These are phyloP conservation scores for Colletotrichum gloeosporioides DNA, from an alignment of 2,329 filamentous ascomycete genomes.

Conservation along the genomic window DNA sequence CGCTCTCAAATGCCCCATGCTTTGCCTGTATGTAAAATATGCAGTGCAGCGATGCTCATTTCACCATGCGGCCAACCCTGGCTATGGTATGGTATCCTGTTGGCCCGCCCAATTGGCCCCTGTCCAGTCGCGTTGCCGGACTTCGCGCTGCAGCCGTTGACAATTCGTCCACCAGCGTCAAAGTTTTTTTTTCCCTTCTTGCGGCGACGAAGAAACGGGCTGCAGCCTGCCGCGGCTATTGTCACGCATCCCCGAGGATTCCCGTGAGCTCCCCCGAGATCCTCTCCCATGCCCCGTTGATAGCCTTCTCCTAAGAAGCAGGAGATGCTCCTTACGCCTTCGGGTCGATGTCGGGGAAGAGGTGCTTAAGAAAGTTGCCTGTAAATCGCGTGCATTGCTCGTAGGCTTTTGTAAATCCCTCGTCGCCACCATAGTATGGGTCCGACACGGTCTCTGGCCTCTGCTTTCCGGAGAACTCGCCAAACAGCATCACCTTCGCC, in stretches of 20 bases:
- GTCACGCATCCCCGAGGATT: neutral
- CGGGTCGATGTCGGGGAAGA: slow-evolving; percentile 46
- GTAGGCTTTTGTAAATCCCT: slow-evolving; percentile 86
- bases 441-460: slow-evolving; percentile 78
- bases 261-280: neutral
- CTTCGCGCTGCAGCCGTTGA: neutral
- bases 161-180: neutral
- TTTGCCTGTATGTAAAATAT: neutral
- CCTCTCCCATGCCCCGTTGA: neutral
- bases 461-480: slow-evolving; percentile 73
- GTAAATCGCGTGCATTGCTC: slow-evolving; percentile 82
- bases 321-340: neutral
- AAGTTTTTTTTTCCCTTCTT: neutral
- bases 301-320: neutral
- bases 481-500: slow-evolving; percentile 81
- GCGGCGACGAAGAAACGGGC: neutral
- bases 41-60: neutral
- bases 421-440: slow-evolving; percentile 88
- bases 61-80: neutral
- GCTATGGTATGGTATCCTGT: neutral
- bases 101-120: neutral
- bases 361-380: slow-evolving; percentile 72
- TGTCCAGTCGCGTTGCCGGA: neutral
- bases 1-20: slow-evolving; percentile 7
- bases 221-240: neutral